These are phyloP conservation scores for Pseudozyma thailandica DNA, from an alignment of 1,284 basidiomycete species.

Conservation along the genomic window DNA sequence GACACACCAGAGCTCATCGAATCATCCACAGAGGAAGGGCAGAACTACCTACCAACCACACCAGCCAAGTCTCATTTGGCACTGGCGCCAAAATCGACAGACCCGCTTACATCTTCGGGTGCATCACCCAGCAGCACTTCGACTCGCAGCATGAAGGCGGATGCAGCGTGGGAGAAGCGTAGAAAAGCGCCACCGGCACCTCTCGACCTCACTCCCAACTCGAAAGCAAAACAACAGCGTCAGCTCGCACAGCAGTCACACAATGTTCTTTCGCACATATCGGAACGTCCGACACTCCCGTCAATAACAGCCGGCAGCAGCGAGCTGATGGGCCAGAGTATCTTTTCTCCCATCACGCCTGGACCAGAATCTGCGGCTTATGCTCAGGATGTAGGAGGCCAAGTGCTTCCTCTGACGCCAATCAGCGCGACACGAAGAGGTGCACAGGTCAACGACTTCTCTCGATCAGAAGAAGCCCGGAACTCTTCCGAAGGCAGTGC, in stretches of 20 bases:
- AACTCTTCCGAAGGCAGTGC: neutral
- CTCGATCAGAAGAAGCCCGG: neutral
- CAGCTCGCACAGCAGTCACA: conserved; percentile 13
- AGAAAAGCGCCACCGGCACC: conserved; percentile 51
- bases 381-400: conserved; percentile 8
- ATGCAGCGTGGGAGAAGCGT: conserved; percentile 48
- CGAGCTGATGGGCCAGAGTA: conserved; percentile 24
- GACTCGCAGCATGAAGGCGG: conserved; percentile 42
- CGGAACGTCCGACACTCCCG: too few species aligned
- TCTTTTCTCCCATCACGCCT: conserved; percentile 48
- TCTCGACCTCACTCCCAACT: conserved; percentile 29
- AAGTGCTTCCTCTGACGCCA: conserved; percentile 39
- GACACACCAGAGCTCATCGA: conserved; percentile 23
- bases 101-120: conserved; percentile 1
- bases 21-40: neutral
- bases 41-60: neutral
- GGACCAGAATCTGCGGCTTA: conserved; percentile 7
- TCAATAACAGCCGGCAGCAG: neutral
- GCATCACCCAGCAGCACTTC: conserved; percentile 30
- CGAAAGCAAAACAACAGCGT: conserved; percentile 28
- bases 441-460: conserved; percentile 20
- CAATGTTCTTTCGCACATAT: neutral
- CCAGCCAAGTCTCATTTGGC: conserved; percentile 2
- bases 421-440: conserved; percentile 49
- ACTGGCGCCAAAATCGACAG: conserved; percentile 2